Conservation (phyloP, 176 grass and related monocot species). For the Olyra latifolia region DNA sequence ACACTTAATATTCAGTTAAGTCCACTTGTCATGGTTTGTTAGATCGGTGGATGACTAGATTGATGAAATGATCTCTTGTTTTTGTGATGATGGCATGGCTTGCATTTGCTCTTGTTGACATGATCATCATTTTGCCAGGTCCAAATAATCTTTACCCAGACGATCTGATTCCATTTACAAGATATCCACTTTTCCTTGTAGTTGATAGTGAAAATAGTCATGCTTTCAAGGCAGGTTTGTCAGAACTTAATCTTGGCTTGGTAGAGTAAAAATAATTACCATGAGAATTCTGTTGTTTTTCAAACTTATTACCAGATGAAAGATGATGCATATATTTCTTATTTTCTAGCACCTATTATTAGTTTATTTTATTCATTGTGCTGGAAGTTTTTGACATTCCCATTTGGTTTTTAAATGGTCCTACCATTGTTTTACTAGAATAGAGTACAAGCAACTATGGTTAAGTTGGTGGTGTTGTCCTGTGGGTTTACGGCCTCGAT, state of each 20-base stretch:
- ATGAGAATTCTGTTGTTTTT: slow-evolving; percentile 24
- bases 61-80: not conserved
- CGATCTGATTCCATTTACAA: slow-evolving; percentile 94
- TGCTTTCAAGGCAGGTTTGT: slow-evolving; percentile 99
- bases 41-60: slow-evolving; percentile 5
- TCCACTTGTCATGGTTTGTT: slow-evolving; percentile 27
- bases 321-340: not conserved
- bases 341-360: not conserved
- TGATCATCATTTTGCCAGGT: slow-evolving; percentile 46
- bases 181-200: slow-evolving; percentile 92
- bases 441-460: not conserved
- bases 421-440: not conserved
- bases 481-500: not conserved
- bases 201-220: slow-evolving; percentile 92
- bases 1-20: not conserved
- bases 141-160: slow-evolving; percentile 88
- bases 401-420: not conserved
- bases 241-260: slow-evolving; percentile 75
- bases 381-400: not conserved
- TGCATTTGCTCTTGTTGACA: slow-evolving; percentile 15
- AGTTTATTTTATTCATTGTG: not conserved
- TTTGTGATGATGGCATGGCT: not conserved
- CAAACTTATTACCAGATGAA: not conserved
- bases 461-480: slow-evolving; percentile 11
- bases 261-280: slow-evolving; percentile 38